Conservation (phyloP, 805 yeast genomes). For the Jamesozyma piceae region DNA sequence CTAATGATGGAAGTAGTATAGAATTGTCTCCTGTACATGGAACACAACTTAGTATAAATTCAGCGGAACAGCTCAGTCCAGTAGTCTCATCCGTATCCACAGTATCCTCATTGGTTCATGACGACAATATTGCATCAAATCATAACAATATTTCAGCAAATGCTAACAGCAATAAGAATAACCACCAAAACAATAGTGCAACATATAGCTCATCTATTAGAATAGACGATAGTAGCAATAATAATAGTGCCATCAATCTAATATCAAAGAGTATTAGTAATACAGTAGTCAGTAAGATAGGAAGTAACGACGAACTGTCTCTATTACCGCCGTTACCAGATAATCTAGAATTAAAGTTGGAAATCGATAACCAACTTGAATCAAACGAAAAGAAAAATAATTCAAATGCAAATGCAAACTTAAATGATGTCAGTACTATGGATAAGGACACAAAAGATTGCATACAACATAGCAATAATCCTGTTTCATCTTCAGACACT, state of each 20-base stretch:
- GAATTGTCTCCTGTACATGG: background rate
- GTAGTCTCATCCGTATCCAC: background rate
- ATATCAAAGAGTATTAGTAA: background rate
- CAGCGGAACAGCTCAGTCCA: background rate
- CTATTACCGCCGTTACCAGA: conserved; percentile 7
- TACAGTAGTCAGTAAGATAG: background rate
- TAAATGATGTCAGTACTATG: too few relatives aligned
- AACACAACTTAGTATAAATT: background rate
- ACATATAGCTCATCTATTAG: background rate
- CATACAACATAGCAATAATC: too few relatives aligned
- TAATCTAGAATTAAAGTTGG: conserved; percentile 1
- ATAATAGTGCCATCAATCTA: background rate
- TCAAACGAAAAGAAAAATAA: background rate
- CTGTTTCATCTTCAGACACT: background rate
- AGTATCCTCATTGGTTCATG: background rate
- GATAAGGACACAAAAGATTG: too few relatives aligned
- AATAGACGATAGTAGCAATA: background rate
- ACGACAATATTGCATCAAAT: background rate
- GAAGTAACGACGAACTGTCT: conserved; percentile 2
- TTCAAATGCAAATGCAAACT: background rate
- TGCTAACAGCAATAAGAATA: background rate
- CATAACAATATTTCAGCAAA: background rate
- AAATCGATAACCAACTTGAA: conserved; percentile 1
- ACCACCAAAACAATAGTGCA: background rate
- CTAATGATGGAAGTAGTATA: too few relatives aligned